Base-by-base conservation (phyloP, 2,329 filamentous ascomycete genomes). In the Colletotrichum limetticola region DNA sequence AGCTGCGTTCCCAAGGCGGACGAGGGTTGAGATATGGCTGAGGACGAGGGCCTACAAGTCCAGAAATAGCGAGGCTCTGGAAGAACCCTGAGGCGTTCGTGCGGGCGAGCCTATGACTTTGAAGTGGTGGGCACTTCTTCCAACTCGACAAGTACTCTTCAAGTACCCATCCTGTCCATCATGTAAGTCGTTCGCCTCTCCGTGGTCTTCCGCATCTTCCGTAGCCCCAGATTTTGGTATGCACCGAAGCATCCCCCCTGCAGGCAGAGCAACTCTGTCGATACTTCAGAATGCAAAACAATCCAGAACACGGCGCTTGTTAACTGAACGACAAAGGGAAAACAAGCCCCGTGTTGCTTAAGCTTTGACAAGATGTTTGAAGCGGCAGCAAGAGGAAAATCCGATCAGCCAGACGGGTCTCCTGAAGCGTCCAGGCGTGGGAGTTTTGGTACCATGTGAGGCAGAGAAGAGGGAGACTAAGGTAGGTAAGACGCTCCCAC, bases 361-460 rank as follows among this genome's bases (percentile, higher is more conserved):
- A 55, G 71, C 71, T 71, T 73, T 61, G 71, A 73, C 66, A 19
- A 56, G 12, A n/a, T 49, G 28, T 66, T 53, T 61, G 60, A 46
- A 73, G 55, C 60, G 57, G 57, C 56, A 56, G 28, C 26, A 62
- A 46, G 28, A 70, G 53, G 12, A 65, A 49, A 57, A 49, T 19
- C 19, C n/a, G 56, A 70, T 66, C 55, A 37, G n/a, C 26, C 35
- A 37, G 46, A 60, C 22, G 32, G 49, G 46, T 46, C 37, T 63
- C 61, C 71, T 65, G 66, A 71, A 73, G 55, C 32, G 60, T 57
- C 60, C 66, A 65, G 67, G 61, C 66, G 55, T 6, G 55, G 55
- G 49, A 59, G 12, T n/a, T 32, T 66, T 35, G 60, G 49, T 42
- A 52, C 35, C 24, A 59, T 61, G 19, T n/a, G 60, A 32, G 49